Conservation (phyloP, 2,329 filamentous ascomycete species). For the Amauroascus niger region DNA sequence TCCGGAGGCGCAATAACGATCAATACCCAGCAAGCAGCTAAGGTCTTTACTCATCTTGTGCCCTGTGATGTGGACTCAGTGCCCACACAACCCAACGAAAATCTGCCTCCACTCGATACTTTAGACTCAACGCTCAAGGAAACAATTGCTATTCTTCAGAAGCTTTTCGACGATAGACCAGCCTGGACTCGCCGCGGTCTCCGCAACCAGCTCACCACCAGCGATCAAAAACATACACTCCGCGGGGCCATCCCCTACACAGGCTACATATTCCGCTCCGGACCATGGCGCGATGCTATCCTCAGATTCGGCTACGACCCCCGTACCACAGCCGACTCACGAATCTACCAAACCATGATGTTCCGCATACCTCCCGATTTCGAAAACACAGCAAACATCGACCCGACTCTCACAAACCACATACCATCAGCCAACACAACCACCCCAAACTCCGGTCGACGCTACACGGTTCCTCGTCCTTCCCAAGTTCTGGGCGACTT, state of each 20-base stretch:
- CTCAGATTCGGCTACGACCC: constrained; percentile 82
- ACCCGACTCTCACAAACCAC: neutral
- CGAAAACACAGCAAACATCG: constrained; percentile 19
- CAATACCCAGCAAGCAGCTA: constrained; percentile 49
- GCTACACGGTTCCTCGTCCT: constrained; percentile 21
- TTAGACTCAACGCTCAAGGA: constrained; percentile 51
- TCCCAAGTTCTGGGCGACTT: constrained; percentile 12
- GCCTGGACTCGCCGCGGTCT: constrained; percentile 80
- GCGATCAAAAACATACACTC: constrained; percentile 46
- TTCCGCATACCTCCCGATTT: constrained; percentile 55
- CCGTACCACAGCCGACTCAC: constrained; percentile 62
- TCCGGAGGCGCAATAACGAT: constrained; percentile 50
- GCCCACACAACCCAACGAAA: constrained; percentile 51
- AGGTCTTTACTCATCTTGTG: constrained; percentile 50
- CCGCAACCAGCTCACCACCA: constrained; percentile 56
- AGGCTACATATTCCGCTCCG: constrained; percentile 85
- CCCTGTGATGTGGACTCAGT: constrained; percentile 53
- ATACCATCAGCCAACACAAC: constrained; percentile 4
- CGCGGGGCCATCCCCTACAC: constrained; percentile 72
- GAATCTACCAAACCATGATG: constrained; percentile 78
- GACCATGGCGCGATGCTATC: constrained; percentile 83
- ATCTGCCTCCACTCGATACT: constrained; percentile 42
- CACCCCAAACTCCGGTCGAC: constrained; percentile 20
- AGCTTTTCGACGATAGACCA: constrained; percentile 62
- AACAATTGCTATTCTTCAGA: constrained; percentile 54